These are phyloP conservation scores for Omphalea diandra DNA, from an alignment of 441 rosid genomes.

Conservation along the genomic window DNA sequence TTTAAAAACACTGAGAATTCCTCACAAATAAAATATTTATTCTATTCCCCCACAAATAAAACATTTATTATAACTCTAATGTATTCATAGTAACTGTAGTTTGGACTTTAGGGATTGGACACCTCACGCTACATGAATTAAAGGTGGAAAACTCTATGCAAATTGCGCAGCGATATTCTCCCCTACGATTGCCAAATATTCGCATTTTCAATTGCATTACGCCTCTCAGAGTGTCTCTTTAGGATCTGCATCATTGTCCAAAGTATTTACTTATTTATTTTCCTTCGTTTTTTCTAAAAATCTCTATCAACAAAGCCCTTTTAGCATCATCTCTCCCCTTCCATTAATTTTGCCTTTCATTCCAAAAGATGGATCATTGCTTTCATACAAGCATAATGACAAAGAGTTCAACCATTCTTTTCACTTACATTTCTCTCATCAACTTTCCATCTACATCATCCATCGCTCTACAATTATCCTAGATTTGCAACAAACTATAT, in stretches of 20 bases:
- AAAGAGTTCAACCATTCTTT: background rate
- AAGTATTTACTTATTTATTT: background rate
- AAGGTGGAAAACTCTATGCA: conserved; percentile 1
- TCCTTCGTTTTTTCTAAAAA: background rate
- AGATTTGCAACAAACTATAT: too few relatives aligned
- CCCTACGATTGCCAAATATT: background rate
- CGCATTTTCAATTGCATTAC: conserved; percentile 9
- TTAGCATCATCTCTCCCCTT: background rate
- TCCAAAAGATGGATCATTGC: too few relatives aligned
- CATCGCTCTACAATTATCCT: too few relatives aligned
- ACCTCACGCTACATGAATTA: background rate
- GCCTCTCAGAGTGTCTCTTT: background rate
- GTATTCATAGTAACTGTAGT: background rate
- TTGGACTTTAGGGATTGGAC: conserved; percentile 11
- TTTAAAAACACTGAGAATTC: too few relatives aligned
- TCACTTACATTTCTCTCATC: background rate
- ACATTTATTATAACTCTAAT: background rate
- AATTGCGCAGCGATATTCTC: conserved; percentile 11
- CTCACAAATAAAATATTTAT: too few relatives aligned
- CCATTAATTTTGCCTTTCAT: too few relatives aligned
- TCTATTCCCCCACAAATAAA: background rate
- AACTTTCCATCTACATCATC: too few relatives aligned
- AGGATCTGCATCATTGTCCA: background rate
- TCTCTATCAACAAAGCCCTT: background rate
- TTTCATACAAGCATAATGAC: background rate